Percentiles rank a stretch among this genome's conserved stretches.
Evolutionary conservation across 805 yeast genomes (phyloP).

Genomic region (Hanseniaspora valbyensis): DNA sequence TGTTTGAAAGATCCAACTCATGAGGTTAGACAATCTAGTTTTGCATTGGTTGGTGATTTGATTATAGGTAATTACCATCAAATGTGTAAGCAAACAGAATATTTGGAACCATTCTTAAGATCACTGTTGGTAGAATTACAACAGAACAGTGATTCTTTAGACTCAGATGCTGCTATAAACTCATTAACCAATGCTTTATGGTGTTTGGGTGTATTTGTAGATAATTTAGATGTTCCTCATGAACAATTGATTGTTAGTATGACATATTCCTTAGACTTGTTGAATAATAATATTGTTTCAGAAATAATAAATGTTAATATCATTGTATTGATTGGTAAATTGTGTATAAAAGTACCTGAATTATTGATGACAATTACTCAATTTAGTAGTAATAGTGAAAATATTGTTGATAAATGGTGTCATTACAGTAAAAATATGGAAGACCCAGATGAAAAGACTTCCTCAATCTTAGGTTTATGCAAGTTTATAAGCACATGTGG

Average conservation of each 20-base stretch:
- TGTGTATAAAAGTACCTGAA: conserved; percentile 56
- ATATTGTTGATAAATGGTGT: conserved; percentile 60
- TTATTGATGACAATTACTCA: conserved; percentile 46
- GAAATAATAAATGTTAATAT: conserved; percentile 68
- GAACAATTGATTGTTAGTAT: conserved; percentile 22
- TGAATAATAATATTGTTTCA: conserved; percentile 25
- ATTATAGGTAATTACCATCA: conserved; percentile 46
- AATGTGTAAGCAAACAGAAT: conserved; percentile 31
- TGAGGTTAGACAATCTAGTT: conserved; percentile 90
- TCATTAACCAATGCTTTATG: conserved; percentile 64
- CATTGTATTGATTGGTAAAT: conserved; percentile 79
- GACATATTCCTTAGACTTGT: not conserved
- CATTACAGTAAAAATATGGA: conserved; percentile 52
- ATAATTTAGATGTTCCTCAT: conserved; percentile 35
- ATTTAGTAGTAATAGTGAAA: conserved; percentile 17
- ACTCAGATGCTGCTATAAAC: conserved; percentile 27
- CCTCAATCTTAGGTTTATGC: conserved; percentile 77
- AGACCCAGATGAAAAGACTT: conserved; percentile 79
- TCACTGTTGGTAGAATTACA: conserved; percentile 36
- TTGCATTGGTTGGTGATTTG: conserved; percentile 83
- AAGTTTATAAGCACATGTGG: conserved; percentile 36
- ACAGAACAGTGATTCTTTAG: conserved; percentile 26
- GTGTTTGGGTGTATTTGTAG: conserved; percentile 80
- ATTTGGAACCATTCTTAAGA: conserved; percentile 25
- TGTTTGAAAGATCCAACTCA: conserved; percentile 65